These are phyloP conservation scores for Fimicolochytrium jonesii DNA, from an alignment of 192 early-diverging fungal genomes.

Conservation along the genomic window DNA sequence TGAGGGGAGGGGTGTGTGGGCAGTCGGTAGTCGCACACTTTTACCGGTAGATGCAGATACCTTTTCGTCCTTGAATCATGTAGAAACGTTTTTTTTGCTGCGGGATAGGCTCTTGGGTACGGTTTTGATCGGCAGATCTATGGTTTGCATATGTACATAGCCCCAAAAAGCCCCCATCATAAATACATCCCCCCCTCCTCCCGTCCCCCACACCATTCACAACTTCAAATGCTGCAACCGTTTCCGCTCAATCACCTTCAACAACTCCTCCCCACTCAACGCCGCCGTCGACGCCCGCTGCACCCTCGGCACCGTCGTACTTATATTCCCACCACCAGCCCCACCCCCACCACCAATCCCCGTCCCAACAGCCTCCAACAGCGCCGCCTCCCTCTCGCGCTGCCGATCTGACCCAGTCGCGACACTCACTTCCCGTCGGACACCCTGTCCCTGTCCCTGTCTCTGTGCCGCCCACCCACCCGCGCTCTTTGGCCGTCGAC, in stretches of 20 bases:
- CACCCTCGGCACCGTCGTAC: no score
- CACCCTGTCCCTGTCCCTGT: not conserved
- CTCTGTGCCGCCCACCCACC: not conserved
- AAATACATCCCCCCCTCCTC: no score
- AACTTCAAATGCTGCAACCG: slow-evolving; percentile 22
- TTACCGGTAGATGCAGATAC: no score
- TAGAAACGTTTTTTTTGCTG: no score
- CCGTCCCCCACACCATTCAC: no score
- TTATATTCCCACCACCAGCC: not conserved
- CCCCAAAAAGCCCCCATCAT: no score
- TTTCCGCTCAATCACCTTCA: slow-evolving; percentile 21
- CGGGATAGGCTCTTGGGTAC: no score
- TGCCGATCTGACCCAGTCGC: not conserved
- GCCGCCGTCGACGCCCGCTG: not conserved
- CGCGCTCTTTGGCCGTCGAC: no score
- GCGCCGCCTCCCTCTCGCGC: not conserved
- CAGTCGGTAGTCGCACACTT: no score
- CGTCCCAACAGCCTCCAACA: not conserved
- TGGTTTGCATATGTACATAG: no score
- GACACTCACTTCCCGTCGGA: not conserved
- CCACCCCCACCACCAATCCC: not conserved
- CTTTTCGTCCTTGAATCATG: no score
- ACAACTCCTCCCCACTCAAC: slow-evolving; percentile 12
- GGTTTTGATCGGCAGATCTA: no score
- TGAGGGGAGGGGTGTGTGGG: not conserved